Evolutionary conservation across 1,139 yeast genomes (phyloP).

Genomic region (Kluyveromyces sp.): DNA sequence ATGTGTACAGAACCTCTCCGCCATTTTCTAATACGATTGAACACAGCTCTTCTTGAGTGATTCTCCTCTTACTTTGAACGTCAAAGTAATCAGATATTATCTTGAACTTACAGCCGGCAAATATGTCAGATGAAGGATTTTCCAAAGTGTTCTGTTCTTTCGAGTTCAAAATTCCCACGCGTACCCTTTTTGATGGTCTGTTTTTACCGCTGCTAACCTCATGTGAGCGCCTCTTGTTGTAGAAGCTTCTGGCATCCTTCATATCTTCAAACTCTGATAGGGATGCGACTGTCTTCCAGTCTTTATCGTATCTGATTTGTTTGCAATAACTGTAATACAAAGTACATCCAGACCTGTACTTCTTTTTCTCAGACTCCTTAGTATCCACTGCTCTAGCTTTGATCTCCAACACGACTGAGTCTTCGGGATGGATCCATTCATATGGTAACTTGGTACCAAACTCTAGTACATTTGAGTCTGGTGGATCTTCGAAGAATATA

Average conservation of each 20-base stretch:
- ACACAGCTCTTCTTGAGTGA: slow-evolving; percentile 35
- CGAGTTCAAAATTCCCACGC: slow-evolving; percentile 9
- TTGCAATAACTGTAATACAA: slow-evolving; percentile 73
- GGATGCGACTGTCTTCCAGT: slow-evolving; percentile 49
- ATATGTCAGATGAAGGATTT: slow-evolving; percentile 24
- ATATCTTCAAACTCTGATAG: slow-evolving; percentile 45
- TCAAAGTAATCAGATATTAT: slow-evolving; percentile 41
- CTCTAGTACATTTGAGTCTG: slow-evolving; percentile 40
- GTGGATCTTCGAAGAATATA: slow-evolving; percentile 33
- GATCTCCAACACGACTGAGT: slow-evolving; percentile 76
- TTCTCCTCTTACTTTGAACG: slow-evolving; percentile 29
- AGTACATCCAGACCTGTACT: slow-evolving; percentile 62
- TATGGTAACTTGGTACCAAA: slow-evolving; percentile 62
- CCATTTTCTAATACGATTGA: slow-evolving; percentile 43
- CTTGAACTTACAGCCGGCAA: slow-evolving; percentile 34
- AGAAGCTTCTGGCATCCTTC: slow-evolving; percentile 23
- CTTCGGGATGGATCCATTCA: slow-evolving; percentile 72
- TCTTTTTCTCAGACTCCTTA: slow-evolving; percentile 35
- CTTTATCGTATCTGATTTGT: slow-evolving; percentile 62
- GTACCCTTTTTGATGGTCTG: slow-evolving; percentile 14
- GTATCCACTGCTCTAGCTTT: slow-evolving; percentile 70
- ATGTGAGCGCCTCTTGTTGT: slow-evolving; percentile 15
- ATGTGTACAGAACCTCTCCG: slow-evolving; percentile 35
- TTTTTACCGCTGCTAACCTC: slow-evolving; percentile 19
- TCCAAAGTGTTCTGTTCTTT: not conserved